phyloP scores from a whole-genome alignment of 2,329 filamentous ascomycete species.

The Nigrospora oryzae region DNA sequence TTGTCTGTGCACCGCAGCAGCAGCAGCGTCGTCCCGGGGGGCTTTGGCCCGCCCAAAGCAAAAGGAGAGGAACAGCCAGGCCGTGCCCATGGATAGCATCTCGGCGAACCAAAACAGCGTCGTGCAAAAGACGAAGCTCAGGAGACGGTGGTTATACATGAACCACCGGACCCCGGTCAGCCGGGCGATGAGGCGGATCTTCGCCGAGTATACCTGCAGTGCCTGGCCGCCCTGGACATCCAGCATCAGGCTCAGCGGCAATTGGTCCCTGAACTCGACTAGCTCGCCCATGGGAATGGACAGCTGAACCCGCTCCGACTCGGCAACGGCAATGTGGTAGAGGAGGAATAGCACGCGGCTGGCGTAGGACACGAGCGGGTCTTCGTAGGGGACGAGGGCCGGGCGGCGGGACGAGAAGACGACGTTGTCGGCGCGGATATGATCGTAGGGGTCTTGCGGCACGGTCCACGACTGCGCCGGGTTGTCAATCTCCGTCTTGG shows the following conservation, averaged over 20 bases:
- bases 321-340: slow-evolving; percentile 54
- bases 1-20: neutral
- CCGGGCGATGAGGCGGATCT: slow-evolving; percentile 62
- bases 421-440: slow-evolving; percentile 30
- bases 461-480: slow-evolving; percentile 13
- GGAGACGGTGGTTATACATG: slow-evolving; percentile 76
- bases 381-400: slow-evolving; percentile 72
- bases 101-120: slow-evolving; percentile 70
- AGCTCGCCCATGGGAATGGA: slow-evolving; percentile 65
- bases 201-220: slow-evolving; percentile 69
- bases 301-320: slow-evolving; percentile 53
- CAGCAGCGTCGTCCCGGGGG: neutral
- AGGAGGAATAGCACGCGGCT: slow-evolving; percentile 55
- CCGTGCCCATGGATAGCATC: slow-evolving; percentile 55
- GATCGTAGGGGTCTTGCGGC: slow-evolving; percentile 17
- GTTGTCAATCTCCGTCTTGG: slow-evolving; percentile 35
- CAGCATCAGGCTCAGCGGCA: slow-evolving; percentile 39
- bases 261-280: slow-evolving; percentile 49
- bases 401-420: slow-evolving; percentile 63
- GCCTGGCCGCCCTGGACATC: slow-evolving; percentile 62
- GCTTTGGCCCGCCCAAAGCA: slow-evolving; percentile 17
- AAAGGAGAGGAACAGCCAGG: slow-evolving; percentile 48
- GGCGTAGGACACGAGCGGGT: slow-evolving; percentile 56
- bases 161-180: slow-evolving; percentile 72
- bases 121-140: slow-evolving; percentile 62